These are phyloP conservation scores for Carex littledalei DNA, from an alignment of 176 grass and related monocot species.

Conservation along the genomic window DNA sequence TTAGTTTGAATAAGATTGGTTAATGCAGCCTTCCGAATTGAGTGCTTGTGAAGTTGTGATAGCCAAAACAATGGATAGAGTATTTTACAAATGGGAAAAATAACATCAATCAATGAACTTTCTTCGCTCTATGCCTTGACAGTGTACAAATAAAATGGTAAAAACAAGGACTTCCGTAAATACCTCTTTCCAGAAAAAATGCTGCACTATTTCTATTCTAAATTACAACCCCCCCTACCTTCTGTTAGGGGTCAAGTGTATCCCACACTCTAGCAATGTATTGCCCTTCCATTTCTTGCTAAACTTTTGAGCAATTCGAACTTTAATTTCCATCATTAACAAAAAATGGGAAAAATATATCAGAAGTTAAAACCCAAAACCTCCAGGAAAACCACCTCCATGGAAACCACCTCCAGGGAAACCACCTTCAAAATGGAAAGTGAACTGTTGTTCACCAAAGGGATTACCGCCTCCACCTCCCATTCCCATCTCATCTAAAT, in stretches of 20 bases:
- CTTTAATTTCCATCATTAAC: not conserved
- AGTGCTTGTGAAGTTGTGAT: not conserved
- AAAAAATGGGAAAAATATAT: not conserved
- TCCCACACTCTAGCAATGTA: not conserved
- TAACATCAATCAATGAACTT: not conserved
- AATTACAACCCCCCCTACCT: not conserved
- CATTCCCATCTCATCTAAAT: constrained; percentile 73
- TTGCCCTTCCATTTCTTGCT: not conserved
- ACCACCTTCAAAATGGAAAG: constrained; percentile 75
- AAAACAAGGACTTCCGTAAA: not conserved
- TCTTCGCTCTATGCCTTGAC: not conserved
- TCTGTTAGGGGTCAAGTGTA: not conserved
- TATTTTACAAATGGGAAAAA: not conserved
- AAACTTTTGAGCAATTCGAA: not conserved
- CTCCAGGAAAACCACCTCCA: constrained; percentile 56
- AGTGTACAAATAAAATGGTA: constrained; percentile 8
- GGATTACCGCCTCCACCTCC: constrained; percentile 69
- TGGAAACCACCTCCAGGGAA: constrained; percentile 66
- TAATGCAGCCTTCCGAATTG: not conserved
- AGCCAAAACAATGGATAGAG: not conserved
- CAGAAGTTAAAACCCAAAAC: constrained; percentile 64
- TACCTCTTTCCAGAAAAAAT: constrained; percentile 5
- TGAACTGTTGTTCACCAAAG: constrained; percentile 65
- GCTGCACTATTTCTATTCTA: constrained; percentile 12
- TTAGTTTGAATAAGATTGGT: not conserved